phyloP scores from a whole-genome alignment of 768 basidiomycete species.

The Mycena floridula region DNA sequence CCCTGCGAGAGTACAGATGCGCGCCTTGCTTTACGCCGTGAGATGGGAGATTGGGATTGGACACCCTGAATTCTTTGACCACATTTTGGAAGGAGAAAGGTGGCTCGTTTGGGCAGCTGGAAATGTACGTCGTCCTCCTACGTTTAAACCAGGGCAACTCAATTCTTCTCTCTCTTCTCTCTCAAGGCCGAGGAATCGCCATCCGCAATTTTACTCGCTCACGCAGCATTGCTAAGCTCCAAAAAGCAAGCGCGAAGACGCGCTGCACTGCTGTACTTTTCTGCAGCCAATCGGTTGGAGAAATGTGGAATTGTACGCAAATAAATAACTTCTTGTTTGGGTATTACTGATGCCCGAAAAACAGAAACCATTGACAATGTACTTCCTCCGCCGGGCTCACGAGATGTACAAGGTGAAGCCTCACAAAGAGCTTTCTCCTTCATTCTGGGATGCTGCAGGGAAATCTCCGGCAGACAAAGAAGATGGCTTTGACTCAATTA shows the following conservation, averaged over 20 bases:
- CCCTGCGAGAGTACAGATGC: conserved; percentile 60
- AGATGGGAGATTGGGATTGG: conserved; percentile 73
- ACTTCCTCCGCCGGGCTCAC: conserved; percentile 70
- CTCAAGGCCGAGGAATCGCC: conserved; percentile 77
- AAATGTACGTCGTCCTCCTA: conserved; percentile 53
- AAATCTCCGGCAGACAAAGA: conserved; percentile 24
- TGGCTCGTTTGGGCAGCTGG: conserved; percentile 87
- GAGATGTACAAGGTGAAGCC: conserved; percentile 49
- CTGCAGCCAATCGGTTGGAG: conserved; percentile 71
- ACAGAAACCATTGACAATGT: conserved; percentile 83
- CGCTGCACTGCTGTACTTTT: conserved; percentile 74
- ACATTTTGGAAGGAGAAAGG: conserved; percentile 65
- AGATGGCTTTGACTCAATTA: conserved; percentile 53
- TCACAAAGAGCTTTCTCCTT: conserved; percentile 62
- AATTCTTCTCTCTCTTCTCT: background rate
- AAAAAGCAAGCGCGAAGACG: conserved; percentile 52
- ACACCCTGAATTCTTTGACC: conserved; percentile 48
- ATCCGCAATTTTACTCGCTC: conserved; percentile 71
- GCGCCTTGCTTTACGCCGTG: conserved; percentile 60
- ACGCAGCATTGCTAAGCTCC: conserved; percentile 67
- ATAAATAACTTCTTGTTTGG: no score
- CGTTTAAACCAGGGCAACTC: background rate
- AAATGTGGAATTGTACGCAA: conserved; percentile 76
- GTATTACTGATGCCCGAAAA: background rate
- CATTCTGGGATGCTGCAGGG: conserved; percentile 75